phyloP scores from a whole-genome alignment of 2,329 filamentous ascomycete species.

The Esteya vermicola region DNA sequence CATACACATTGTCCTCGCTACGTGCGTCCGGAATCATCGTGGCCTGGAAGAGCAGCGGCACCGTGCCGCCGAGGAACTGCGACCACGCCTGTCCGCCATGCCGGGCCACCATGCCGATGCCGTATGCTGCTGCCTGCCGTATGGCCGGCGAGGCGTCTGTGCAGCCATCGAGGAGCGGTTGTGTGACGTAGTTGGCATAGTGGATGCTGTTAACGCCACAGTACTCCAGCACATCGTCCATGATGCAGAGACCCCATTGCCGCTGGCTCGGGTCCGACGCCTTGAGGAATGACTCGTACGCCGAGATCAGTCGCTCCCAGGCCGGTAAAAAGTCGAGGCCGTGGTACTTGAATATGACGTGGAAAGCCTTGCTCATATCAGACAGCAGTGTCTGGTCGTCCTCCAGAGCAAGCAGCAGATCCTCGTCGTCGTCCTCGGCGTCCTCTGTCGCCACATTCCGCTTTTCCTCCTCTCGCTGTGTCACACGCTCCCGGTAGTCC shows the following conservation, averaged over 20 bases:
- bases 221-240: slow-evolving; percentile 96
- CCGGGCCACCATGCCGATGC: slow-evolving; percentile 88
- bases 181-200: slow-evolving; percentile 74
- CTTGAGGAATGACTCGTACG: slow-evolving; percentile 73
- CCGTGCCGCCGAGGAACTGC: slow-evolving; percentile 66
- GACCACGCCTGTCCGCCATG: slow-evolving; percentile 80
- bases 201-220: slow-evolving; percentile 79
- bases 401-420: slow-evolving; percentile 80
- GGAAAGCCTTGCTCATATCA: slow-evolving; percentile 99
- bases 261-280: slow-evolving; percentile 78
- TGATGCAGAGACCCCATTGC: slow-evolving; percentile 98
- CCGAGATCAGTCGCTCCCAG: slow-evolving; percentile 75
- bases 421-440: slow-evolving; percentile 75
- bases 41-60: slow-evolving; percentile 74
- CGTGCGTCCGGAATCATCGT: slow-evolving; percentile 70
- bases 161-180: slow-evolving; percentile 77
- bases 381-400: slow-evolving; percentile 93
- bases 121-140: slow-evolving; percentile 89
- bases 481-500: slow-evolving; percentile 83
- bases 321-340: slow-evolving; percentile 68
- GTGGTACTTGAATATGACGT: slow-evolving; percentile 97
- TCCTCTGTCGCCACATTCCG: slow-evolving; percentile 63
- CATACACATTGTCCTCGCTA: slow-evolving; percentile 87
- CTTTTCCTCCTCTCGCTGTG: slow-evolving; percentile 69
- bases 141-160: slow-evolving; percentile 71